Conservation (phyloP, 2,329 filamentous ascomycete genomes). For the Lomentospora prolificans region DNA sequence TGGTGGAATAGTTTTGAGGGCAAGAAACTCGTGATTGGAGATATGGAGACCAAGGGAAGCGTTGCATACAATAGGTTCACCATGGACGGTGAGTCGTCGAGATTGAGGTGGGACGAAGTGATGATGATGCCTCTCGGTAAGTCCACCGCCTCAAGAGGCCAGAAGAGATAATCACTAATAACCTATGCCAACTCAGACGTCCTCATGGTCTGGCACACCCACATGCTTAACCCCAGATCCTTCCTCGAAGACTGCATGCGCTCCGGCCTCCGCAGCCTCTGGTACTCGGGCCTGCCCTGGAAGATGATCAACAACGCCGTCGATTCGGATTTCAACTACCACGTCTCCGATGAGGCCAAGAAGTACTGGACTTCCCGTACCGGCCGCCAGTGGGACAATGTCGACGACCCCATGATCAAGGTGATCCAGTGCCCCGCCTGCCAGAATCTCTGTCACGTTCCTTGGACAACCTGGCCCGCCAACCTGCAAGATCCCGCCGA, state of each 20-base stretch:
- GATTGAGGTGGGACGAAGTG: conserved; percentile 25
- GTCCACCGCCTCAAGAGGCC: conserved; percentile 15
- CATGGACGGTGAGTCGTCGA: conserved; percentile 12
- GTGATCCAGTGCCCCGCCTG: conserved; percentile 48
- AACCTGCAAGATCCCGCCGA: conserved; percentile 15
- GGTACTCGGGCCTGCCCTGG: conserved; percentile 61
- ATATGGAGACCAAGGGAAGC: conserved; percentile 21
- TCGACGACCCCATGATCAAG: conserved; percentile 38
- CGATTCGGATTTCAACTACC: conserved; percentile 48
- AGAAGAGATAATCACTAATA: no score
- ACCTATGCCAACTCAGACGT: conserved; percentile 42
- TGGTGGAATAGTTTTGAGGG: conserved; percentile 47
- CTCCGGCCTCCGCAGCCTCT: conserved; percentile 41
- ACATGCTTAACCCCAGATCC: conserved; percentile 66
- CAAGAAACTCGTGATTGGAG: conserved; percentile 21
- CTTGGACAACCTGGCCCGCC: conserved; percentile 49
- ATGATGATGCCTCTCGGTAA: conserved; percentile 51
- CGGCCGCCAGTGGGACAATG: conserved; percentile 48
- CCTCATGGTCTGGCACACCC: conserved; percentile 70
- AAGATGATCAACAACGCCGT: conserved; percentile 45
- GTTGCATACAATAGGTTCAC: conserved; percentile 25
- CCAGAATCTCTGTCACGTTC: conserved; percentile 26
- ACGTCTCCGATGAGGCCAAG: conserved; percentile 31
- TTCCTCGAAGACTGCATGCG: conserved; percentile 67
- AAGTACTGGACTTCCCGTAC: conserved; percentile 37